Percentiles rank a stretch among this genome's conserved stretches.
Evolutionary conservation across 73 alveolate genomes (phyloP).

Genomic region (Vitrella brassicaformis): DNA sequence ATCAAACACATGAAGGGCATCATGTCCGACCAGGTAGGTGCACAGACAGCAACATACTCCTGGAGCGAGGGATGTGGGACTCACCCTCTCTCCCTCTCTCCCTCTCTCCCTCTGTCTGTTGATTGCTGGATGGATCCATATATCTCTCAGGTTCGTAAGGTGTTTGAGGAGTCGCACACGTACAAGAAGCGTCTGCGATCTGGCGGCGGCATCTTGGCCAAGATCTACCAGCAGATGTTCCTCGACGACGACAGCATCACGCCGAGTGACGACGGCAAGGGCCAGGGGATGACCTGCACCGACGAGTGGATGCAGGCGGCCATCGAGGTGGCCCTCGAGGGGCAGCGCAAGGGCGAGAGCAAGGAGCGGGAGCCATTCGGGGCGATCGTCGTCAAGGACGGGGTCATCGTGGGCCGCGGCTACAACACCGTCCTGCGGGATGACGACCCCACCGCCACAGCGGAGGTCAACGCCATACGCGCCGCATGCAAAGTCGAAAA

Average conservation of each 20-base stretch:
- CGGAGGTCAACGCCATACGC: conserved; percentile 30
- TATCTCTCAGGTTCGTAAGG: too few relatives aligned
- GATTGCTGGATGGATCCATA: too few relatives aligned
- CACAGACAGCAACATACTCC: too few relatives aligned
- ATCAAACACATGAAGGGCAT: not conserved
- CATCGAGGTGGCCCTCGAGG: not conserved
- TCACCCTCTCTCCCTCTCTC: too few relatives aligned
- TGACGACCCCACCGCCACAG: conserved; percentile 24
- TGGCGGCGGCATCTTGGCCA: not conserved
- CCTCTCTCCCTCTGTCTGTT: too few relatives aligned
- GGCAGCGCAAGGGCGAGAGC: not conserved
- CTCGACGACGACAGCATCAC: not conserved
- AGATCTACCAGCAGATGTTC: not conserved
- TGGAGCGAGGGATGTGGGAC: too few relatives aligned
- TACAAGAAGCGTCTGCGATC: not conserved
- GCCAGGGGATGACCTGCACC: not conserved
- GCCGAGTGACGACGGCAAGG: not conserved
- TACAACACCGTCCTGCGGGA: conserved; percentile 8
- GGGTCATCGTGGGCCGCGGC: not conserved
- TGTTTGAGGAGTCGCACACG: not conserved
- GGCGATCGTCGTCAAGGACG: conserved; percentile 26
- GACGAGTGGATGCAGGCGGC: not conserved
- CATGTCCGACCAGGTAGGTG: too few relatives aligned
- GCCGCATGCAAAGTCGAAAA: not conserved
- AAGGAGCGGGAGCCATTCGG: conserved; percentile 26